Conservation (phyloP, 371 early-diverging fungal genomes). For the Phascolomyces articulosus region DNA sequence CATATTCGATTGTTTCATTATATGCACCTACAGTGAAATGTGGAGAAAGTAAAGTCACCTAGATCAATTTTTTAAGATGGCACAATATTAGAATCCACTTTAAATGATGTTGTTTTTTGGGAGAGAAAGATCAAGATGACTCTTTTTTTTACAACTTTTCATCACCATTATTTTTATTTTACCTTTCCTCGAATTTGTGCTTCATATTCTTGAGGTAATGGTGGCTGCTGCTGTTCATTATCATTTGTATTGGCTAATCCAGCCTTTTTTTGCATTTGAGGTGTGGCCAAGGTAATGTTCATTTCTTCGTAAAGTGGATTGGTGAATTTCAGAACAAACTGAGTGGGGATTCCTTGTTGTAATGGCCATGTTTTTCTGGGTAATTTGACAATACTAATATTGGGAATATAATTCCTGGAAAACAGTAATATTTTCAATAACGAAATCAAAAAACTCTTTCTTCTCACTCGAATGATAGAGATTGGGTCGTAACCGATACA, state of each 20-base stretch:
- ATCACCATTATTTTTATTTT: background rate
- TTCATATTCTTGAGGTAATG: conserved; percentile 8
- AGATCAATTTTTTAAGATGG: background rate
- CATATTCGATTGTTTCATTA: conserved; percentile 86
- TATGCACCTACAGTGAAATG: conserved; percentile 76
- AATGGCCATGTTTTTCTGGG: conserved; percentile 55
- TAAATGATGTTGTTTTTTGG: no score
- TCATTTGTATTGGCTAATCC: background rate
- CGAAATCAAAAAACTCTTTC: background rate
- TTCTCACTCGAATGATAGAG: no score
- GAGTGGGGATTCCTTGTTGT: conserved; percentile 59
- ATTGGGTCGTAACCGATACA: no score
- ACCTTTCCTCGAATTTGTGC: conserved; percentile 6
- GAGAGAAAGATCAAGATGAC: background rate
- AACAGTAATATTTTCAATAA: background rate
- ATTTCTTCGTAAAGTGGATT: conserved; percentile 85
- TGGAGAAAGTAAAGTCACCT: conserved; percentile 67
- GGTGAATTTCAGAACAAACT: conserved; percentile 77
- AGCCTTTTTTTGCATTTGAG: conserved; percentile 30
- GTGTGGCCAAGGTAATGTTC: conserved; percentile 63
- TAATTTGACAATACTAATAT: conserved; percentile 70
- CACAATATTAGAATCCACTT: no score
- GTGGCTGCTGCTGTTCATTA: conserved; percentile 7
- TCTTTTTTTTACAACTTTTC: no score
- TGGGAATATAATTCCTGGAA: conserved; percentile 74